phyloP scores from a whole-genome alignment of 345 rosid species.

The Ailanthus altissimus region DNA sequence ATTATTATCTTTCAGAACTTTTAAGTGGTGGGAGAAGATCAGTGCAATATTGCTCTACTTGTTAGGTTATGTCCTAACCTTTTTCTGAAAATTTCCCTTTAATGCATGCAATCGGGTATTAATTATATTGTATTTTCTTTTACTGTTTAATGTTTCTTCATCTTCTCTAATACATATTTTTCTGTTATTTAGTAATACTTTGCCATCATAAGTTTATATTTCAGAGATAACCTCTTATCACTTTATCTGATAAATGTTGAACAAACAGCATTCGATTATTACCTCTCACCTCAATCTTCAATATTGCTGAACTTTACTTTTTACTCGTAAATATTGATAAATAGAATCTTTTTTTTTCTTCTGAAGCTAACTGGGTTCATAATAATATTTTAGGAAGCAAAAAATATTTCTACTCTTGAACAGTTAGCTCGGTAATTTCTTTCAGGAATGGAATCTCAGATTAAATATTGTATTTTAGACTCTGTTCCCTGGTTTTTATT shows the following conservation, averaged over 20 bases:
- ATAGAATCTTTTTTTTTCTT: no score
- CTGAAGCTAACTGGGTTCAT: no score
- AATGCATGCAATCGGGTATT: not conserved
- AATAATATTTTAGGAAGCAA: no score
- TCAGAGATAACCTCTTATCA: not conserved
- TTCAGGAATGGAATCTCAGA: no score
- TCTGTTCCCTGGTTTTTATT: no score
- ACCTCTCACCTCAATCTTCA: not conserved
- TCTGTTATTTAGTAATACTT: not conserved
- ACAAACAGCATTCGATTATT: not conserved
- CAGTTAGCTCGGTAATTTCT: no score
- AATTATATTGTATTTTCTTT: not conserved
- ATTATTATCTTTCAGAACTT: not conserved
- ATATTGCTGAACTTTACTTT: not conserved
- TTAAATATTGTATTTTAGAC: no score
- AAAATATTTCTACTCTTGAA: no score
- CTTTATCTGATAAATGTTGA: not conserved
- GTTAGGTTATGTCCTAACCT: slow-evolving; percentile 3
- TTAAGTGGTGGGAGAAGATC: not conserved
- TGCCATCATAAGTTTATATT: not conserved
- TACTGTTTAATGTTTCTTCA: no score
- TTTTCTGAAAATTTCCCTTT: not conserved
- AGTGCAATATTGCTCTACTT: slow-evolving; percentile 6
- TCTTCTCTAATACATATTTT: not conserved
- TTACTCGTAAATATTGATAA: not conserved